These are phyloP conservation scores for Linnemannia zychae DNA, from an alignment of 192 early-diverging fungal genomes.

Conservation along the genomic window DNA sequence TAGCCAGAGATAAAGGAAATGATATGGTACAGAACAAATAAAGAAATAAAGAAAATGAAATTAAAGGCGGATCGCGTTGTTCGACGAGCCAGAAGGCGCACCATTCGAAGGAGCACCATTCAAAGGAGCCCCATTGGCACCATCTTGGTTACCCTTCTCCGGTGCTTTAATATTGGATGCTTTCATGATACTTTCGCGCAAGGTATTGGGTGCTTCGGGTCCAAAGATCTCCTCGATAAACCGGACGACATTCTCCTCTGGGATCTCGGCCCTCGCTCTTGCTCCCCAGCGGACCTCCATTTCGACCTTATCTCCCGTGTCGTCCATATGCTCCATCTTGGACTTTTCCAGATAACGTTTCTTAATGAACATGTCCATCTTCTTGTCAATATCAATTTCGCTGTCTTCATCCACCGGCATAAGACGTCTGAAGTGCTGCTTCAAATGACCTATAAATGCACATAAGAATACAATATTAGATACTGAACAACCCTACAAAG, in stretches of 20 bases:
- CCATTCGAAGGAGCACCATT: not conserved
- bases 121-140: not conserved
- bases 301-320: slow-evolving; percentile 52
- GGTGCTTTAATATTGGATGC: slow-evolving; percentile 34
- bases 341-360: slow-evolving; percentile 65
- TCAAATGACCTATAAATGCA: slow-evolving; percentile 42
- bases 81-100: not conserved
- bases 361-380: slow-evolving; percentile 59
- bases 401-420: slow-evolving; percentile 39
- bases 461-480: not conserved
- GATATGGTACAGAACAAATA: not conserved
- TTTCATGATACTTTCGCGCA: slow-evolving; percentile 45
- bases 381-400: slow-evolving; percentile 53
- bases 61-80: not conserved
- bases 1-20: not conserved
- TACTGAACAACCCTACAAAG: not conserved
- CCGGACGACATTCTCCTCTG: slow-evolving; percentile 63
- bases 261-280: slow-evolving; percentile 70
- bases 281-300: slow-evolving; percentile 72
- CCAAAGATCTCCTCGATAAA: slow-evolving; percentile 67
- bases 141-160: not conserved
- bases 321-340: slow-evolving; percentile 52
- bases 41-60: not conserved
- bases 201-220: slow-evolving; percentile 20
- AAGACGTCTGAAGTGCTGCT: slow-evolving; percentile 47